phyloP scores from a whole-genome alignment of 2,329 filamentous ascomycete species.

The Phyllosticta paracitricarpa region DNA sequence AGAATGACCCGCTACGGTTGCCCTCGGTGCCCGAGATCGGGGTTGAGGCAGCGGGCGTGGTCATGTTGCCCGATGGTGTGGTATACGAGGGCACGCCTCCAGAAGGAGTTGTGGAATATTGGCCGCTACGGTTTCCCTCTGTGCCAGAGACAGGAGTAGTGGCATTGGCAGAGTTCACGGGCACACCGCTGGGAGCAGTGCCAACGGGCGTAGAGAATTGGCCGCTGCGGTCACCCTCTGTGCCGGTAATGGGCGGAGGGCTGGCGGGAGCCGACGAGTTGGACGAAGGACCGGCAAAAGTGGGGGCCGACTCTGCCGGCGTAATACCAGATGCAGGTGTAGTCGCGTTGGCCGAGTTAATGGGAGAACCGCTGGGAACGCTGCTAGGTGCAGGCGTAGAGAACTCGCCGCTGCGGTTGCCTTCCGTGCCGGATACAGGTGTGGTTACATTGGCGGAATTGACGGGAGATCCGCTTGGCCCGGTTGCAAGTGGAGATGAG shows the following conservation, averaged over 20 bases:
- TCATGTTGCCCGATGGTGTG: neutral
- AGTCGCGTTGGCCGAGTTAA: constrained; percentile 13
- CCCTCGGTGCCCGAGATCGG: constrained; percentile 9
- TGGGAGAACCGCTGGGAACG: constrained; percentile 6
- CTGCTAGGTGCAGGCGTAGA: neutral
- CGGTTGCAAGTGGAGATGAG: neutral
- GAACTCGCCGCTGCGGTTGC: neutral
- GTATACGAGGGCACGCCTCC: neutral
- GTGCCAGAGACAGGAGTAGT: neutral
- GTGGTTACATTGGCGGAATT: constrained; percentile 12
- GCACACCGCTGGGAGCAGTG: neutral
- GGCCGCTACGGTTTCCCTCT: neutral
- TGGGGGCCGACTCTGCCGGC: constrained; percentile 1
- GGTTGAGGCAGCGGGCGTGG: neutral
- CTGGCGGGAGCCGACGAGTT: constrained; percentile 13
- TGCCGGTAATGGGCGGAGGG: constrained; percentile 10
- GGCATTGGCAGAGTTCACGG: neutral
- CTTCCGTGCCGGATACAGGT: constrained; percentile 1
- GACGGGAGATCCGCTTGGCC: constrained; percentile 8
- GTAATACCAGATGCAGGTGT: neutral
- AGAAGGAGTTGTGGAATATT: neutral
- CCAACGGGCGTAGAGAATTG: neutral
- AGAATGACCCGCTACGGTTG: neutral
- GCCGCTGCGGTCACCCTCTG: neutral
- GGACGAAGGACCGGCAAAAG: constrained; percentile 11